Conservation (phyloP, 148 eudicot species). For the Dysphania ambrosioides region DNA sequence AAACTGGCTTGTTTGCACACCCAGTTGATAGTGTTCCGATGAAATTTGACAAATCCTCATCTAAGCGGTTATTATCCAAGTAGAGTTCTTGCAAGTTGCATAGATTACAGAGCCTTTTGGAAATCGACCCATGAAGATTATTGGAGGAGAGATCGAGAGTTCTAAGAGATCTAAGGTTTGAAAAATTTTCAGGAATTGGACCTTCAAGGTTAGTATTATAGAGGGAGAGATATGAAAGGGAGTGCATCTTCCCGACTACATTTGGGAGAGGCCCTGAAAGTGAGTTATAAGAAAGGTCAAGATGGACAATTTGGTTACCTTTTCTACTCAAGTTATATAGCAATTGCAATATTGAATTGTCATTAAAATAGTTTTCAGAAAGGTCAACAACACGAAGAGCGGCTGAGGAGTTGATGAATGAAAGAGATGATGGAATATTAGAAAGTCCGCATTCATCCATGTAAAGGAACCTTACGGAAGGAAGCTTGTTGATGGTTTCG, state of each 20-base stretch:
- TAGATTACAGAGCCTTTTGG: not conserved
- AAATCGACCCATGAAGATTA: not conserved
- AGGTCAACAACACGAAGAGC: slow-evolving; percentile 21
- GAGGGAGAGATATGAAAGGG: slow-evolving; percentile 23
- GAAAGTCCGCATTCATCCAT: slow-evolving; percentile 10
- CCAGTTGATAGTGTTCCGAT: slow-evolving; percentile 4
- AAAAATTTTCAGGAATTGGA: not conserved
- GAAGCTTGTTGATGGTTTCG: slow-evolving; percentile 4
- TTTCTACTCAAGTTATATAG: slow-evolving; percentile 20
- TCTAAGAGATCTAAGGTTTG: not conserved
- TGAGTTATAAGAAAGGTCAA: slow-evolving; percentile 16
- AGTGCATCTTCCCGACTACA: slow-evolving; percentile 7
- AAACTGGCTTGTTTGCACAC: not conserved
- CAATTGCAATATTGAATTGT: slow-evolving; percentile 20
- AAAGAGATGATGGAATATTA: slow-evolving; percentile 8
- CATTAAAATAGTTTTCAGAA: slow-evolving; percentile 4
- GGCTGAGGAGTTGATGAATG: slow-evolving; percentile 23
- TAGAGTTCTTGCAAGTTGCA: slow-evolving; percentile 10
- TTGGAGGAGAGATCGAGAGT: not conserved
- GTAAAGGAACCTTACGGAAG: slow-evolving; percentile 17
- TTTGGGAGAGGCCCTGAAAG: slow-evolving; percentile 28
- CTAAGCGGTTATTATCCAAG: not conserved
- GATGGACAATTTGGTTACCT: slow-evolving; percentile 9
- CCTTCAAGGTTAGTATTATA: not conserved
- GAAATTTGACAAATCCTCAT: not conserved